Percentiles rank a stretch among this genome's conserved stretches.
Conservation (phyloP, 1,139 yeast genomes). For the Geotrichum klebahnii region DNA sequence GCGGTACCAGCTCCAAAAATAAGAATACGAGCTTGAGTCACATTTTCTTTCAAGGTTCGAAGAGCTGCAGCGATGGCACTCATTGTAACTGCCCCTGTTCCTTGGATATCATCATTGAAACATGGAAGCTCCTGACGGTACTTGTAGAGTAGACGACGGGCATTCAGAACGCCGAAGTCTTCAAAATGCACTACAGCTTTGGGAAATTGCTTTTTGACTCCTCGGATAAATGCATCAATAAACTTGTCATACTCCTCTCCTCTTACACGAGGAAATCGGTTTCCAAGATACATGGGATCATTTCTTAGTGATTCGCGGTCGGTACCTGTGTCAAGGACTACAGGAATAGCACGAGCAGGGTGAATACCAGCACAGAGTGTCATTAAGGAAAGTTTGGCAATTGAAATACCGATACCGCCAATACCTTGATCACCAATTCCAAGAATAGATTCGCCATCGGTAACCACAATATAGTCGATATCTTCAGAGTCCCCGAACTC, state of each 20-base stretch:
- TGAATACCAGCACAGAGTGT: conserved; percentile 94
- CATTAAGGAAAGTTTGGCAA: conserved; percentile 89
- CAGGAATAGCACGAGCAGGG: conserved; percentile 88
- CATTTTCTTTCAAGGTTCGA: conserved; percentile 60
- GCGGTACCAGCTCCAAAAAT: conserved; percentile 96
- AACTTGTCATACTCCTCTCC: conserved; percentile 83
- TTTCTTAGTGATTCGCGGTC: conserved; percentile 69
- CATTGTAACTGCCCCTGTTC: conserved; percentile 98
- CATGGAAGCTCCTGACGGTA: conserved; percentile 77
- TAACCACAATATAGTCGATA: conserved; percentile 87
- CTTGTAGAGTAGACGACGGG: conserved; percentile 71
- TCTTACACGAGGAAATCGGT: conserved; percentile 75
- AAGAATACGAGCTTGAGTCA: conserved; percentile 64
- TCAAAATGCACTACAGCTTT: conserved; percentile 90
- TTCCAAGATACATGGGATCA: conserved; percentile 90
- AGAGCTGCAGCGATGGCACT: conserved; percentile 92
- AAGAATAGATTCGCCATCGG: conserved; percentile 92
- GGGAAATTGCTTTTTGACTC: conserved; percentile 74
- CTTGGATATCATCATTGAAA: conserved; percentile 96
- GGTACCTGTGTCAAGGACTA: conserved; percentile 88
- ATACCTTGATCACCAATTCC: conserved; percentile 99
- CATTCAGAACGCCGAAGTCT: conserved; percentile 90
- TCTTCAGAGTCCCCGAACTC: conserved; percentile 83
- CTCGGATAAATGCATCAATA: conserved; percentile 68
- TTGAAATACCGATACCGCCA: conserved; percentile 89